Conservation (phyloP, 1,139 yeast genomes). For the Wickerhamomyces sp. region DNA sequence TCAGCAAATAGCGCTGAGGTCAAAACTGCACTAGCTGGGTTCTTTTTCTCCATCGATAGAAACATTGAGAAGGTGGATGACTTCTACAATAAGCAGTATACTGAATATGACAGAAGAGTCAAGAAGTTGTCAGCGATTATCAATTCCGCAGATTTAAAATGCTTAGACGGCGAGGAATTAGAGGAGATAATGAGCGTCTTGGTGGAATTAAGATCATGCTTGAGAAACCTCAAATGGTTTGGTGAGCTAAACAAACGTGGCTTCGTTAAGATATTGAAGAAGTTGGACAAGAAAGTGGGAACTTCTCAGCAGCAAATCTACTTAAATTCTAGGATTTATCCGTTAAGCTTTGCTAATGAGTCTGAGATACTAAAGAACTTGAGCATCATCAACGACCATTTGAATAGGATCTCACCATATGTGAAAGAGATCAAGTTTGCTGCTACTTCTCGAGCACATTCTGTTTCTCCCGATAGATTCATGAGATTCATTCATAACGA, state of each 20-base stretch:
- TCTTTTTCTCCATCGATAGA: slow-evolving; percentile 76
- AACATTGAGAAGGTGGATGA: slow-evolving; percentile 79
- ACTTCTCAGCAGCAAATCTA: slow-evolving; percentile 64
- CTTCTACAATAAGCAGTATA: slow-evolving; percentile 67
- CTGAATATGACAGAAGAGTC: slow-evolving; percentile 71
- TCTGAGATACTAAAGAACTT: slow-evolving; percentile 52
- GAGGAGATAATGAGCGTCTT: slow-evolving; percentile 76
- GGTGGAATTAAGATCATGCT: slow-evolving; percentile 71
- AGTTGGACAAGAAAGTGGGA: slow-evolving; percentile 82
- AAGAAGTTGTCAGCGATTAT: slow-evolving; percentile 39
- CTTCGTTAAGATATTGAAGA: slow-evolving; percentile 82
- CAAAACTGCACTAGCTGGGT: slow-evolving; percentile 49
- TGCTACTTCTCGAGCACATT: slow-evolving; percentile 5
- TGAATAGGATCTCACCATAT: slow-evolving; percentile 44
- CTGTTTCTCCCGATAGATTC: slow-evolving; percentile 28
- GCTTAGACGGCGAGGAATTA: slow-evolving; percentile 56
- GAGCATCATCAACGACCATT: slow-evolving; percentile 48
- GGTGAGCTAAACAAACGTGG: slow-evolving; percentile 93
- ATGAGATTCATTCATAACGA: slow-evolving; percentile 38
- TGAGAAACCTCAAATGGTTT: slow-evolving; percentile 86
- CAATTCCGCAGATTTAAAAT: slow-evolving; percentile 23
- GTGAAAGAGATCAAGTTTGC: slow-evolving; percentile 12
- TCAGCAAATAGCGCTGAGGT: slow-evolving; percentile 27
- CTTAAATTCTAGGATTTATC: slow-evolving; percentile 63
- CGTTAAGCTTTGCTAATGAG: slow-evolving; percentile 74